Evolutionary conservation across 768 basidiomycete species (phyloP), one percentile per base, ranked within the genome.

Genomic region (Omphalotus guepiniiformis): DNA sequence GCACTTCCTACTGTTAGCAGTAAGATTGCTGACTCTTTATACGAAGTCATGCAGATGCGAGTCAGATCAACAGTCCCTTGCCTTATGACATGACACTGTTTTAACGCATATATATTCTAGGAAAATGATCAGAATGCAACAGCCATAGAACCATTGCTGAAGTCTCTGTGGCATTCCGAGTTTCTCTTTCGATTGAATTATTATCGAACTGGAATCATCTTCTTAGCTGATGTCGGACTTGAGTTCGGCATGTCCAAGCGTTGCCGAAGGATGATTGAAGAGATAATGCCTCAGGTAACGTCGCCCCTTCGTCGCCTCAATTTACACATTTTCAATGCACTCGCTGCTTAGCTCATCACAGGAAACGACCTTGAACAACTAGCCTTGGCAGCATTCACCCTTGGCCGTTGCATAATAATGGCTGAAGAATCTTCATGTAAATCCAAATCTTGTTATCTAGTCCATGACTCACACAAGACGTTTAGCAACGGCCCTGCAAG

Each of bases 231-330:
- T 56, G 65, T 88, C 51, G 80, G 82, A 6, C 65, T 92, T 16
- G 87, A 91, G 55, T 85, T 87, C 58, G 84, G 82, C 13, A 80
- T 91, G 76, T 76, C 83, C 12, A 76, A 78, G 56, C 74, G 79
- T 50, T 82, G 80, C 48, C 71, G 68, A 53, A 74, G 72, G 48
- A 73, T 91, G 41, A 55, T 93, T 38, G 83, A 89, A 39, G 88
- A 87, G 50, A 79, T 91, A 38, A 76, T 92, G 72, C 90, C 90
- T 18, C 90, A 92, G 68, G 90, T 85, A 49, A 50, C 68, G 54
- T 30, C 25, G 19, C 34, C 21, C 6, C 19, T 25, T 55, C 23
- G 1, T 34, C 22, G 9, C 6, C 8, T 30, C 16, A 16, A 23
- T 32, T 23, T 39, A 42, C 48, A 48, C 11, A 40, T 27, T 21